phyloP scores from a whole-genome alignment of 345 rosid species.

The Gossypium herbaceum region DNA sequence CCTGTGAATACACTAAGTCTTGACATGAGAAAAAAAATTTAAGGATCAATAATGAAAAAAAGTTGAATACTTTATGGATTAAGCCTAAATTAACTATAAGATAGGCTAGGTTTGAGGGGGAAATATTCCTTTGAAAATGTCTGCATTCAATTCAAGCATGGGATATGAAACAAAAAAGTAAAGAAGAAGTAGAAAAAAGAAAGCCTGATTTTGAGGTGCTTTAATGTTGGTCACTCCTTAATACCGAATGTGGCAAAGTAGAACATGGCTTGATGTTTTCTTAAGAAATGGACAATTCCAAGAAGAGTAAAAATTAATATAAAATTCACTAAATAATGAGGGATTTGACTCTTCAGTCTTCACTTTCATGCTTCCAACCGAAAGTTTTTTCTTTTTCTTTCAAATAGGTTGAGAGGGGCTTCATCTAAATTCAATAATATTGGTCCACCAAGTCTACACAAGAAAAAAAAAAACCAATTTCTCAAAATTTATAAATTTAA shows the following conservation, averaged over 20 bases:
- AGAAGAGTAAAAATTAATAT: neutral
- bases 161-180: conserved; percentile 7
- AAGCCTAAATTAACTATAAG: no score
- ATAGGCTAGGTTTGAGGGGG: neutral
- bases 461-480: no score
- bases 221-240: neutral
- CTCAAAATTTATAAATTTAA: no score
- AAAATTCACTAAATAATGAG: neutral
- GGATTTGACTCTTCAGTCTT: conserved; percentile 4
- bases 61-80: no score
- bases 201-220: conserved; percentile 37
- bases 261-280: neutral
- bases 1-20: no score
- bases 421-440: neutral
- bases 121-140: neutral
- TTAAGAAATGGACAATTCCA: neutral
- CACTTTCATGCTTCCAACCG: conserved; percentile 13
- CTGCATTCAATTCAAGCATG: neutral
- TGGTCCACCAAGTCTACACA: no score
- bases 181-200: neutral
- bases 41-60: no score
- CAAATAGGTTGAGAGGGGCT: neutral
- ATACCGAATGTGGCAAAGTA: neutral
- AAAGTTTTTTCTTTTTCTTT: neutral
- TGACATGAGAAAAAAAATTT: no score